Evolutionary conservation across 2,329 filamentous ascomycete species (phyloP).

Genomic region (Diaporthe batatas): DNA sequence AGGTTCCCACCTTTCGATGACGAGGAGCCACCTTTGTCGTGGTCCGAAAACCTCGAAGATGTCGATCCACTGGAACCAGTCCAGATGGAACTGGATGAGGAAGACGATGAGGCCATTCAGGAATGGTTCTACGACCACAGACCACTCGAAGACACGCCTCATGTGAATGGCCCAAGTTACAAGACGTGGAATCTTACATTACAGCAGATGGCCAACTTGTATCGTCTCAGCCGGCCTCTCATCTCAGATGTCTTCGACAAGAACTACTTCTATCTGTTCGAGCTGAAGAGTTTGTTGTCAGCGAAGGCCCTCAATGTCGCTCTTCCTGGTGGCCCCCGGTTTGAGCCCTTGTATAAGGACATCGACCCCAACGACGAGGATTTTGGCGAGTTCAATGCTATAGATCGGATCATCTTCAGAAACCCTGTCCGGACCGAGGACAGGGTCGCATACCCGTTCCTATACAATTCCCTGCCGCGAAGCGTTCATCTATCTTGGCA

Average conservation of each 20-base stretch:
- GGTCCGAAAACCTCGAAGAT: constrained; percentile 99
- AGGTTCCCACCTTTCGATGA: constrained; percentile 98
- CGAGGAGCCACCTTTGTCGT: constrained; percentile 96
- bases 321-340: constrained; percentile 95
- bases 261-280: constrained; percentile 99
- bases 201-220: constrained; percentile 95
- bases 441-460: constrained; percentile 90
- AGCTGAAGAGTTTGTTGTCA: constrained; percentile 93
- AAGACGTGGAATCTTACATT: constrained; percentile 94
- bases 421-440: constrained; percentile 96
- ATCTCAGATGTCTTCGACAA: constrained; percentile 93
- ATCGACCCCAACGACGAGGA: constrained; percentile 99
- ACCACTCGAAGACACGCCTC: constrained; percentile 88
- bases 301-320: constrained; percentile 98
- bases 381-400: constrained; percentile 99
- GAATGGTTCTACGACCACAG: constrained; percentile 99
- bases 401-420: constrained; percentile 98
- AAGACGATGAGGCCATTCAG: constrained; percentile 89
- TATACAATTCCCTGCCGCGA: constrained; percentile 96
- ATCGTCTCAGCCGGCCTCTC: constrained; percentile 90
- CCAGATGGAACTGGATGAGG: constrained; percentile 97
- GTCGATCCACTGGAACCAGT: constrained; percentile 98
- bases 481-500: constrained; percentile 96
- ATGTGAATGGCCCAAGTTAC: constrained; percentile 97
- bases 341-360: constrained; percentile 98